A percentile compares a stretch with the other conserved stretches of the same genome.
Conservation (phyloP, 345 rosid genomes). For the Syzygium jambos region DNA sequence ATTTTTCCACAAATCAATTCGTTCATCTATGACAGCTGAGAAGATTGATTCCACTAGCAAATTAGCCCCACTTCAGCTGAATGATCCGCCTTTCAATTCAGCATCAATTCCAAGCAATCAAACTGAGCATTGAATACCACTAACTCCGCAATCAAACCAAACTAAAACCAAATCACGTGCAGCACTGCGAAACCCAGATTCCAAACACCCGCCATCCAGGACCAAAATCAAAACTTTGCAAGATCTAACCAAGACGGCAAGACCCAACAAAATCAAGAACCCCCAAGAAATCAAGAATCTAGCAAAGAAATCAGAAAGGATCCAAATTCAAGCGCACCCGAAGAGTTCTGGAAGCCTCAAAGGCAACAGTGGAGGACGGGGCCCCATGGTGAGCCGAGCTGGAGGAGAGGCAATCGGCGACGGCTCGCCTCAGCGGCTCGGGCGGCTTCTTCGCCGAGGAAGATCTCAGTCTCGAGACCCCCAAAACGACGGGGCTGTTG, state of each 20-base stretch:
- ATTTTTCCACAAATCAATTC: neutral
- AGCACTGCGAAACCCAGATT: neutral
- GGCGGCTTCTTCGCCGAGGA: constrained; percentile 78
- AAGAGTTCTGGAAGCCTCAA: constrained; percentile 93
- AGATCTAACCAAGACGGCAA: constrained; percentile 28
- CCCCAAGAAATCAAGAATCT: neutral
- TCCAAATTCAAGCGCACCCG: constrained; percentile 43
- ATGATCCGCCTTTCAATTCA: neutral
- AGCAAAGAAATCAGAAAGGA: neutral
- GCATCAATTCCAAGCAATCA: neutral
- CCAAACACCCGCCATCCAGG: neutral
- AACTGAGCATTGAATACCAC: neutral
- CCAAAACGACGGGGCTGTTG: constrained; percentile 2
- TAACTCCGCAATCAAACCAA: neutral
- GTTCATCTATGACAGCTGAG: neutral
- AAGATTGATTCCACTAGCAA: neutral
- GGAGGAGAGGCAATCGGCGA: constrained; percentile 77
- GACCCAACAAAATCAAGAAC: constrained; percentile 1
- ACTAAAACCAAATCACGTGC: neutral
- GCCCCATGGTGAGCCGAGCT: constrained; percentile 44
- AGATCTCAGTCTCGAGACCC: constrained; percentile 78
- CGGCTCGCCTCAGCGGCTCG: constrained; percentile 90
- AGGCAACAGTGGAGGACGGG: constrained; percentile 16
- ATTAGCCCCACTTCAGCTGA: neutral
- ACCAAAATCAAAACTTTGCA: constrained; percentile 5